Percentiles rank a stretch among this genome's conserved stretches.
Conservation (phyloP, 495 filamentous ascomycete species). For the Tuber calosporum region DNA sequence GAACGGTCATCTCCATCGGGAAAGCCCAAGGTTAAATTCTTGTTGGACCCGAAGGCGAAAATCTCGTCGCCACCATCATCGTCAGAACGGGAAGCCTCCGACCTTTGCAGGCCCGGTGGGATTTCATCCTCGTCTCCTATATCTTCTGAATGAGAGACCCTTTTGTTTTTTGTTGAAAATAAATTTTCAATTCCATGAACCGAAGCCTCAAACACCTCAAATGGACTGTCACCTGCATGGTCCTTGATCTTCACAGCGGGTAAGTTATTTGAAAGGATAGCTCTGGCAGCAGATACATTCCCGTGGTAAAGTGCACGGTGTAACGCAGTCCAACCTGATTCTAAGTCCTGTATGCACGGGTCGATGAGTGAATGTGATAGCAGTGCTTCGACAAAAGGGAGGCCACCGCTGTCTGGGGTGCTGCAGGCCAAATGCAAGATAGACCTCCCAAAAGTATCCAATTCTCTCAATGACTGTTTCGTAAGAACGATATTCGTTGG, state of each 20-base stretch:
- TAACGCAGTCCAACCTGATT: slow-evolving; percentile 92
- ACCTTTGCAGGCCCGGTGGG: background rate
- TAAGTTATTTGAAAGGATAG: slow-evolving; percentile 63
- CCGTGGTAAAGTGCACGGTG: slow-evolving; percentile 90
- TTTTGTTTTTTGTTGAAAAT: slow-evolving; percentile 22
- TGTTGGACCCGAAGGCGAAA: slow-evolving; percentile 89
- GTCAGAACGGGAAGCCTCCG: slow-evolving; percentile 21
- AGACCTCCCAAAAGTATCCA: slow-evolving; percentile 76
- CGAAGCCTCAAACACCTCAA: slow-evolving; percentile 80
- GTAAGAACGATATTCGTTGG: slow-evolving; percentile 24
- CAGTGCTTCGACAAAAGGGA: slow-evolving; percentile 66
- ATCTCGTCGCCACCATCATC: slow-evolving; percentile 67
- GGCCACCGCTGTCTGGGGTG: slow-evolving; percentile 51
- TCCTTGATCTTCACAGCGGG: slow-evolving; percentile 86
- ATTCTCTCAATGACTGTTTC: slow-evolving; percentile 51
- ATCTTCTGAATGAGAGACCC: slow-evolving; percentile 33
- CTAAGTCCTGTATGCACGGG: slow-evolving; percentile 74
- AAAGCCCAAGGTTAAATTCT: slow-evolving; percentile 84
- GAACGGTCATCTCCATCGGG: slow-evolving; percentile 90
- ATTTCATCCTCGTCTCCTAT: slow-evolving; percentile 27
- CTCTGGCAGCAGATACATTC: slow-evolving; percentile 76
- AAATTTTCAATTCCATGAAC: slow-evolving; percentile 55
- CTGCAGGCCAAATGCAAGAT: slow-evolving; percentile 76
- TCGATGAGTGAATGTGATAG: slow-evolving; percentile 77
- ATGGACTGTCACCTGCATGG: slow-evolving; percentile 85